A percentile compares a stretch with the other conserved stretches of the same genome.
These are phyloP conservation scores for Gracilaria gracilis DNA, from an alignment of 23 red algal species.

Conservation along the genomic window DNA sequence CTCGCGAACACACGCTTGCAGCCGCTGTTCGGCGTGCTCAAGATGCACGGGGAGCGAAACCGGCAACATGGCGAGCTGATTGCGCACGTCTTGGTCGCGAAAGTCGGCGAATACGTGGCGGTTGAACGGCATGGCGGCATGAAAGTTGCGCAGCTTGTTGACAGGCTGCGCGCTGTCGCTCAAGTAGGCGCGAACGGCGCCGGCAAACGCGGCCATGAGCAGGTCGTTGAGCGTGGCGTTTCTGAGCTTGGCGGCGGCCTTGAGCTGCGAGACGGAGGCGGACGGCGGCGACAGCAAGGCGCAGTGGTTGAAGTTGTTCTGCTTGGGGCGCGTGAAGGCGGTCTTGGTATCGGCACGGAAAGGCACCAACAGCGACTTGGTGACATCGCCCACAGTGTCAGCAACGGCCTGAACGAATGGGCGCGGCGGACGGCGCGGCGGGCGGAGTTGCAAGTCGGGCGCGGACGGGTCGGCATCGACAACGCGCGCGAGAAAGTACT, in stretches of 20 bases:
- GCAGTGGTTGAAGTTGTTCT: slow-evolving; percentile 23
- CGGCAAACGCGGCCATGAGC: slow-evolving; percentile 46
- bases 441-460: background rate
- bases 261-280: slow-evolving; percentile 11
- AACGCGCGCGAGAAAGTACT: slow-evolving; percentile 54
- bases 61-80: slow-evolving; percentile 48
- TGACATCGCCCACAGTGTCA: slow-evolving; percentile 1
- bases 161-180: background rate
- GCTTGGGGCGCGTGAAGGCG: slow-evolving; percentile 35
- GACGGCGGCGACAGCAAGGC: slow-evolving; percentile 2
- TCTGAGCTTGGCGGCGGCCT: background rate
- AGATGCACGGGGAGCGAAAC: slow-evolving; percentile 23
- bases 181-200: slow-evolving; percentile 39
- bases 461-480: background rate
- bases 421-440: background rate
- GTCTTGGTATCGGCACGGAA: slow-evolving; percentile 25
- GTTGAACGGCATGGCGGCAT: slow-evolving; percentile 56
- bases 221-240: slow-evolving; percentile 53
- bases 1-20: slow-evolving; percentile 2
- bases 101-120: slow-evolving; percentile 46
- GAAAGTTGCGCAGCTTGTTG: background rate
- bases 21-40: background rate
- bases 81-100: slow-evolving; percentile 24
- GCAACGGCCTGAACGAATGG: background rate
- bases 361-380: background rate